These are phyloP conservation scores for Alternaria incomplexa DNA, from an alignment of 2,329 filamentous ascomycete genomes.

Conservation along the genomic window DNA sequence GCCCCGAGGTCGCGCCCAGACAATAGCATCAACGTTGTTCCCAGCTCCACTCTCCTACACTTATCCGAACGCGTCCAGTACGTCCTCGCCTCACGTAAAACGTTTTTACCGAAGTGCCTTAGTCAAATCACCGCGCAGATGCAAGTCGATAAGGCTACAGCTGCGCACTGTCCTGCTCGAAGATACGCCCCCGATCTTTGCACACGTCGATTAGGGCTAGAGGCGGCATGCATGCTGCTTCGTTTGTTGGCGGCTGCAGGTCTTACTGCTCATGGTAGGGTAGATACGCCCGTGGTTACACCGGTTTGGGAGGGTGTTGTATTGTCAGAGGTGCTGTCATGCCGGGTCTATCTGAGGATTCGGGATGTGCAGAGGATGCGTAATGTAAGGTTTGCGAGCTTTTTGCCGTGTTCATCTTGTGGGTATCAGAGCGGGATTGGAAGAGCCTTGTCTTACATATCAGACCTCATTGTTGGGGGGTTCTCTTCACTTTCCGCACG, in stretches of 20 bases:
- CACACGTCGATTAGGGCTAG: constrained; percentile 25
- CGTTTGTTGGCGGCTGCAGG: constrained; percentile 22
- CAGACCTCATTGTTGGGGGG: neutral
- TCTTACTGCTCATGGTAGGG: constrained; percentile 12
- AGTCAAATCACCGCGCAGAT: constrained; percentile 35
- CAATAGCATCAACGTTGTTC: constrained; percentile 9
- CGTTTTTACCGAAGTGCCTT: constrained; percentile 40
- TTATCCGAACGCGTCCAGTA: constrained; percentile 13
- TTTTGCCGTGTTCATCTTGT: constrained; percentile 7
- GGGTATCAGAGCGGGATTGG: neutral
- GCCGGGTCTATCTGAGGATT: constrained; percentile 23
- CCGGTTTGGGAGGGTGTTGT: constrained; percentile 24
- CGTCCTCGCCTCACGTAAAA: constrained; percentile 27
- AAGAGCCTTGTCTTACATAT: constrained; percentile 1
- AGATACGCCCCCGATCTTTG: constrained; percentile 13
- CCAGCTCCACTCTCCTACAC: constrained; percentile 14
- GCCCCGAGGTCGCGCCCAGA: neutral
- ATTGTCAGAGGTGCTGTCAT: constrained; percentile 33
- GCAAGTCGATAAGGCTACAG: constrained; percentile 44
- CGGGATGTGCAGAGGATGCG: constrained; percentile 8
- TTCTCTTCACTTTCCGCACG: neutral
- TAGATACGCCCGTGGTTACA: constrained; percentile 18
- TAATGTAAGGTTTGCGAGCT: constrained; percentile 18
- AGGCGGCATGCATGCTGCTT: constrained; percentile 24
- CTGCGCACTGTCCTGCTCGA: constrained; percentile 24